A percentile compares a stretch with the other conserved stretches of the same genome.
Conservation (phyloP, 2,329 filamentous ascomycete genomes). For the Aspergillus felis region DNA sequence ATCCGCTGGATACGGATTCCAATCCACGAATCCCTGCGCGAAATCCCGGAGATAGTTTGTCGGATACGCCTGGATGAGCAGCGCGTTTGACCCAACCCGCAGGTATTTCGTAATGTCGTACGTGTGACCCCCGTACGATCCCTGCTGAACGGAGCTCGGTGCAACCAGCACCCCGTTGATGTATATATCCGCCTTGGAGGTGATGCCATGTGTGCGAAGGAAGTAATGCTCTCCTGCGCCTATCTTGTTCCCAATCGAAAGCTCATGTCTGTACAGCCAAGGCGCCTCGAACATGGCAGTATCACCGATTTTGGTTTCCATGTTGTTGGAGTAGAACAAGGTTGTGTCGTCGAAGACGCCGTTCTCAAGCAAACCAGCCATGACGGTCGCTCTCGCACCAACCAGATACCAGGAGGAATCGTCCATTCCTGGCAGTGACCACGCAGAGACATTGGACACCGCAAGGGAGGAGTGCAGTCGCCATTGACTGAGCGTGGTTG, state of each 20-base stretch:
- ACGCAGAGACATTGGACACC: constrained; percentile 30
- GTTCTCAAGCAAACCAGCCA: constrained; percentile 54
- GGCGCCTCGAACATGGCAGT: constrained; percentile 49
- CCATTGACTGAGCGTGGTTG: constrained; percentile 38
- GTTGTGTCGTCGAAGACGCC: constrained; percentile 51
- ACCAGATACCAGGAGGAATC: constrained; percentile 52
- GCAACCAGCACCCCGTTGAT: constrained; percentile 55
- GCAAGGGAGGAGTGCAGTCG: constrained; percentile 46
- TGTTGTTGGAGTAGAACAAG: constrained; percentile 55
- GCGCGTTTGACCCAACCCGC: constrained; percentile 43
- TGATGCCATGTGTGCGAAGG: constrained; percentile 57
- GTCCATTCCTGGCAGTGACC: constrained; percentile 46
- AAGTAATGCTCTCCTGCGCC: constrained; percentile 44
- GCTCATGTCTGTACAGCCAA: constrained; percentile 58
- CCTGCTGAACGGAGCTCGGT: constrained; percentile 48
- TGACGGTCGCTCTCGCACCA: constrained; percentile 51
- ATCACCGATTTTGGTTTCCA: constrained; percentile 40
- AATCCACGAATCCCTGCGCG: constrained; percentile 58
- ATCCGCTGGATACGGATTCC: constrained; percentile 60
- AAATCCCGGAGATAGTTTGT: constrained; percentile 59
- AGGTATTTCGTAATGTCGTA: constrained; percentile 52
- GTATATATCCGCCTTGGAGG: constrained; percentile 57
- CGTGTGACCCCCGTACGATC: constrained; percentile 54
- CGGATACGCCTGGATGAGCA: constrained; percentile 54
- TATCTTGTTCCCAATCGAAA: constrained; percentile 33